Evolutionary conservation across 257 asterid genomes (phyloP).

Genomic region (Echites panduratus): DNA sequence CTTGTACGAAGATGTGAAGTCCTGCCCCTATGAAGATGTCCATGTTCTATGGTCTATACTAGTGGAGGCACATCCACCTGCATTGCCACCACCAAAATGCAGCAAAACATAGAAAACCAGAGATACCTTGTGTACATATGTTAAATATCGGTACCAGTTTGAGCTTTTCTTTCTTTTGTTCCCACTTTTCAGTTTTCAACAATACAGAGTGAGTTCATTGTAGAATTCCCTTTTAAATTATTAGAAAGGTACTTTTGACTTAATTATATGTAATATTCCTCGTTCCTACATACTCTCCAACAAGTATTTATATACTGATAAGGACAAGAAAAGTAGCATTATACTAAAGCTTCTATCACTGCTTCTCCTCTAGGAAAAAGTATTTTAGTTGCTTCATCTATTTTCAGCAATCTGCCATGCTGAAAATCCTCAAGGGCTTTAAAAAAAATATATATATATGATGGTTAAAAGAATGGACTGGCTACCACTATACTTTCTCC

Average conservation of each 20-base stretch:
- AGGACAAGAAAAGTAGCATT: background rate
- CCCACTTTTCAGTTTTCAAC: constrained; percentile 22
- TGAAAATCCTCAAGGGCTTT: background rate
- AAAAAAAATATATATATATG: background rate
- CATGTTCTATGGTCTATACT: constrained; percentile 91
- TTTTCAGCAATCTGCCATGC: constrained; percentile 24
- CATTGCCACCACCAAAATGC: constrained; percentile 54
- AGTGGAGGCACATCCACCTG: constrained; percentile 74
- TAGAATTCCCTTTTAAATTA: constrained; percentile 10
- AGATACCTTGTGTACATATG: constrained; percentile 42
- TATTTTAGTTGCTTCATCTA: constrained; percentile 28
- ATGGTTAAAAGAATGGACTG: constrained; percentile 11
- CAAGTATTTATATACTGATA: constrained; percentile 31
- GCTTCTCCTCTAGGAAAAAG: too few species aligned
- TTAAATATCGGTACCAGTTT: constrained; percentile 2
- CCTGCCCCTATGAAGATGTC: constrained; percentile 91
- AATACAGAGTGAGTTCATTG: constrained; percentile 24
- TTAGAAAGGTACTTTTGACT: background rate
- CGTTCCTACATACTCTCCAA: constrained; percentile 4
- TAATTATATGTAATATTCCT: background rate
- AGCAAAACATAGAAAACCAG: constrained; percentile 17
- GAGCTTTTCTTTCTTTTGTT: background rate
- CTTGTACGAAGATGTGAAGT: constrained; percentile 89
- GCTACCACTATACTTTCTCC: background rate
- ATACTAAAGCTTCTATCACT: background rate